These are phyloP conservation scores for Acanthamoeba sp. DNA, from an alignment of 208 protist genomes.

Conservation along the genomic window DNA sequence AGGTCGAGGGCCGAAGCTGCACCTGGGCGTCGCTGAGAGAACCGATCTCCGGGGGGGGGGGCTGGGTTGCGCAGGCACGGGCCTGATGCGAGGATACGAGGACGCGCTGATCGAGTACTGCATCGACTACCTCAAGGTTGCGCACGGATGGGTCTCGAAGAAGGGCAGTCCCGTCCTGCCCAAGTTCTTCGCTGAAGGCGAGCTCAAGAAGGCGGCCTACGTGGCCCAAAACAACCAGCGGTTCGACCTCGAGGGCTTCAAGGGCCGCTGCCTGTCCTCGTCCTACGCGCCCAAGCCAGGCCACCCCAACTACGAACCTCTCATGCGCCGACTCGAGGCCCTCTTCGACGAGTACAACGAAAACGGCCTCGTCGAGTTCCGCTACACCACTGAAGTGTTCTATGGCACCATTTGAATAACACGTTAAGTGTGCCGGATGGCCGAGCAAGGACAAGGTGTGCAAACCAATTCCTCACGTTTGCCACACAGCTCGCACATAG, in stretches of 20 bases:
- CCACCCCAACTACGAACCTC: conserved; percentile 35
- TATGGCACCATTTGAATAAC: not conserved
- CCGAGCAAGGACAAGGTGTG: too few species aligned
- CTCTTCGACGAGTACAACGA: conserved; percentile 6
- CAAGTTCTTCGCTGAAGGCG: not conserved
- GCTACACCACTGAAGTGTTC: conserved; percentile 40
- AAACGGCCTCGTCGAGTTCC: not conserved
- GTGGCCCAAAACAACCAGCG: conserved; percentile 15
- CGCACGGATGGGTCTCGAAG: conserved; percentile 31
- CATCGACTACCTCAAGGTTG: conserved; percentile 46
- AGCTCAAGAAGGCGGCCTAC: conserved; percentile 8
- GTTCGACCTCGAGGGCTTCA: conserved; percentile 20
- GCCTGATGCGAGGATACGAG: not conserved
- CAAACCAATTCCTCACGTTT: too few species aligned
- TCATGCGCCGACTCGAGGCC: conserved; percentile 30
- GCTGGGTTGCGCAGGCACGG: not conserved
- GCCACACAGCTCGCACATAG: too few species aligned
- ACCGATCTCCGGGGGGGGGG: too few species aligned
- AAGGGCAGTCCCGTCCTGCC: conserved; percentile 38
- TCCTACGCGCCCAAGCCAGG: conserved; percentile 6
- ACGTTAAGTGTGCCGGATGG: too few species aligned
- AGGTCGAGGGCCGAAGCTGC: too few species aligned
- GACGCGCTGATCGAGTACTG: conserved; percentile 21
- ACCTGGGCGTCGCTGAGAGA: too few species aligned
- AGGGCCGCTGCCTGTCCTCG: conserved; percentile 26